A percentile compares a stretch with the other conserved stretches of the same genome.
phyloP scores from a whole-genome alignment of 116 monocot species.

The Papilionanthe hybrid region DNA sequence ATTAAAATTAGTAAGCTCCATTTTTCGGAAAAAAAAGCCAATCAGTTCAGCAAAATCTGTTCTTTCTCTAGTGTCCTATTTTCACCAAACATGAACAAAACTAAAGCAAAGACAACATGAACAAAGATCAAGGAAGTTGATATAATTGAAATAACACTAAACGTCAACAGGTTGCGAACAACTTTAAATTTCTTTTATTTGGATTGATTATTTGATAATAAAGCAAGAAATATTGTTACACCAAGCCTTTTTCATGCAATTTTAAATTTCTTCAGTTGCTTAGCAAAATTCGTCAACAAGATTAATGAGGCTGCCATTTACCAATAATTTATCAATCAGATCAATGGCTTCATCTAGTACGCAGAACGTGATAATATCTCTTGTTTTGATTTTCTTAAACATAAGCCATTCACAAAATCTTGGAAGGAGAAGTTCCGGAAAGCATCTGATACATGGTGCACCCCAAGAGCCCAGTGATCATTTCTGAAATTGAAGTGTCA shows the following conservation, averaged over 20 bases:
- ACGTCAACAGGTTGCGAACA: background rate
- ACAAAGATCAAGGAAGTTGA: background rate
- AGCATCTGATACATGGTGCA: constrained; percentile 98
- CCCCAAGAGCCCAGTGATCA: constrained; percentile 95
- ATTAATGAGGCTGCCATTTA: constrained; percentile 15
- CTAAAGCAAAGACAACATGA: no score
- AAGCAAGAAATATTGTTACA: background rate
- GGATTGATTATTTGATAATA: background rate
- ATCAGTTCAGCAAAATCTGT: no score
- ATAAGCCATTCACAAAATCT: constrained; percentile 85
- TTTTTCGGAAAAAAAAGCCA: no score
- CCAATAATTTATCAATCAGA: constrained; percentile 89
- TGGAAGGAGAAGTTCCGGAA: constrained; percentile 83
- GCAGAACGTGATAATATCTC: constrained; percentile 68
- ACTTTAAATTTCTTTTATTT: no score
- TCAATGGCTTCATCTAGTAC: constrained; percentile 69
- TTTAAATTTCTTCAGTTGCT: background rate
- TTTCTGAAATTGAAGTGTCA: constrained; percentile 44
- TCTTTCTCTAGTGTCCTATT: no score
- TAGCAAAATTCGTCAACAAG: constrained; percentile 6
- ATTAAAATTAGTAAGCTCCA: no score
- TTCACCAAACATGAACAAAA: no score
- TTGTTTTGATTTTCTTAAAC: constrained; percentile 83
- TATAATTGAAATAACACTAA: background rate
- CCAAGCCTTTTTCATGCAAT: background rate